phyloP scores from a whole-genome alignment of 768 basidiomycete genomes.

The Boletus vermiculosoides region DNA sequence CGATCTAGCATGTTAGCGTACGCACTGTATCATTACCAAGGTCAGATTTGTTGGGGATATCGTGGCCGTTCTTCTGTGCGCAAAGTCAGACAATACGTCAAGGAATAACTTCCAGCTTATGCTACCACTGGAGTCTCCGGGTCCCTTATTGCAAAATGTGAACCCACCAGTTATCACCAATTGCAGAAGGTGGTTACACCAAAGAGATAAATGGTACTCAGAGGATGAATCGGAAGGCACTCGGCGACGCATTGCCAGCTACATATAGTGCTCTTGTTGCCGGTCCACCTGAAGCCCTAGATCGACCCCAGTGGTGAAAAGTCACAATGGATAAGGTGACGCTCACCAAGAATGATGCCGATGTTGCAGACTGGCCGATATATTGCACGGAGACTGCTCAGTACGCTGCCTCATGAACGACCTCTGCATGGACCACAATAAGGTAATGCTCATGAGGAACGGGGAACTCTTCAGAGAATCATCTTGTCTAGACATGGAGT shows the following conservation, averaged over 20 bases:
- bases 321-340: no score
- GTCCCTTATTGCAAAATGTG: neutral
- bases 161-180: neutral
- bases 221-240: neutral
- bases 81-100: neutral
- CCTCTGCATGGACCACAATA: neutral
- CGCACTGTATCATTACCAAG: neutral
- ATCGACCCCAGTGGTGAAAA: neutral
- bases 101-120: neutral
- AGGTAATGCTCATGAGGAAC: neutral
- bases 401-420: neutral
- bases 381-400: neutral
- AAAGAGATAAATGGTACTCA: neutral
- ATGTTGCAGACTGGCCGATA: neutral
- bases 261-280: neutral
- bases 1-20: neutral
- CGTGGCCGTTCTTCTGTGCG: neutral
- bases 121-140: neutral
- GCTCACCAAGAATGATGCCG: neutral
- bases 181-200: neutral
- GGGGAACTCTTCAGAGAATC: neutral
- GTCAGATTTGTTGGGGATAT: neutral
- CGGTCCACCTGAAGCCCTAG: neutral
- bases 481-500: neutral
- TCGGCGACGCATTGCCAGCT: neutral